Evolutionary conservation across 1,284 basidiomycete species (phyloP), one percentile per base, ranked within the genome.

Genomic region (Lignosus rhinocerotis): DNA sequence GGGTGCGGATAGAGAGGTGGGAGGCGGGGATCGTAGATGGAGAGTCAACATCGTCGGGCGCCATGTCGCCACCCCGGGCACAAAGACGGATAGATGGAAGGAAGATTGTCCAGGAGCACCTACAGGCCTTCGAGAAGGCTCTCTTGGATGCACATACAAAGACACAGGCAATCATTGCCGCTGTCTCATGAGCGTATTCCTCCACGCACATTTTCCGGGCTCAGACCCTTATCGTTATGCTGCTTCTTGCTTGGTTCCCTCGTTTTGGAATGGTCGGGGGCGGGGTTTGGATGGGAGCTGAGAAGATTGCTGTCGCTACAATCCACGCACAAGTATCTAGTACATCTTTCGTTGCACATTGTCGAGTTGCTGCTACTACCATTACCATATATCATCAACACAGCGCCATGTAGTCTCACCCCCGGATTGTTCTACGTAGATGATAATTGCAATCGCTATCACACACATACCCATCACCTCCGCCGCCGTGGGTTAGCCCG

Each of bases 121-220:
- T 92, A 63, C 78, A 75, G 48, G 89, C 88, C 19, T 92, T 92
- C 67, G 86, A 90, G 70, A 76, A 74, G 54, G 87, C 86, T 25
- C 72, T 92, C 42, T 77, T 76, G 31, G 89, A 91, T 54, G 90
- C 89, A 33, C 85, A 83, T 46, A 69, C 77, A 63, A 90, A 88
- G 76, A 90, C 89, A 3, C 84, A 86, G 67, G 85, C 86, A 41
- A 92, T 92, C 60, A 88, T 90, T 84, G 86, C 87, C 7, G 78
- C 80, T 11, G 69, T 68, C n/a, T 64, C 70, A 54, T 73, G 62
- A 66, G 45, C 47, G 47, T 47, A 34, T 53, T 30, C 36, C 30
- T 47, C 8, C 36, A 25, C 30, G 19, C 12, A 36, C 17, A 19
- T n/a, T 51, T 31, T 41, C 41, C 48, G 51, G 36, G 36, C 25